Evolutionary conservation across 2,329 filamentous ascomycete species (phyloP), one percentile per base, ranked within the genome.

Genomic region (Gremmenia infestans): DNA sequence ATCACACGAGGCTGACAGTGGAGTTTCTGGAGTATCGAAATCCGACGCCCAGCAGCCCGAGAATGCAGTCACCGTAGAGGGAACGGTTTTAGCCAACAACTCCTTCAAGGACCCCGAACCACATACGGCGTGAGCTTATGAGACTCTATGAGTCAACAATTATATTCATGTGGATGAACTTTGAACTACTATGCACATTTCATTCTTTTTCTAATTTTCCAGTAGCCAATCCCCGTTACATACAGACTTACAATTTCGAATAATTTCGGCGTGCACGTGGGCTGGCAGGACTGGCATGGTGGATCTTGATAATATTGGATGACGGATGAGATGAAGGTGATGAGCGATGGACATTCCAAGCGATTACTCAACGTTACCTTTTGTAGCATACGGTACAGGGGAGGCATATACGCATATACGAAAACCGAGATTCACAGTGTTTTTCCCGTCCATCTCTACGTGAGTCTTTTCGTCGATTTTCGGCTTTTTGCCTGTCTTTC

Each of bases 1-100:
- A 23, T 36, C 60, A 19, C 60, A 65, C 28, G 66, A 70, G 58
- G 68, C 64, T 4, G 68, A 70, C 37, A 70, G 66, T 54, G 68
- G 66, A 14, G 64, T 70, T 8, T 69, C 67, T 46, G 68, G 67
- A 9, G 62, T 69, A 39, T 66, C 65, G 19, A 68, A 65, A 47
- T 53, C 55, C 14, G 65, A 67, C 23, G 50, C 49, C 22, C 47
- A 58, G 37, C 53, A 58, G 35, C 53, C 62, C 12, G 62, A 60
- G 25, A 60, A 55, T 48, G 54, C 59, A 48, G 35, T 39, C 11
- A 50, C 35, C 22, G 35, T 35, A 12, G 37, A 50, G 14, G 37
- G 48, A 8, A 50, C 17, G 40, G 25, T 23, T 17, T 17, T 40
- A 12, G 19, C 23, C 11, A 40, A 50, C 17, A 23, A 23, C 48